phyloP scores from a whole-genome alignment of 768 basidiomycete species.

The Gautieria morchelliformis region DNA sequence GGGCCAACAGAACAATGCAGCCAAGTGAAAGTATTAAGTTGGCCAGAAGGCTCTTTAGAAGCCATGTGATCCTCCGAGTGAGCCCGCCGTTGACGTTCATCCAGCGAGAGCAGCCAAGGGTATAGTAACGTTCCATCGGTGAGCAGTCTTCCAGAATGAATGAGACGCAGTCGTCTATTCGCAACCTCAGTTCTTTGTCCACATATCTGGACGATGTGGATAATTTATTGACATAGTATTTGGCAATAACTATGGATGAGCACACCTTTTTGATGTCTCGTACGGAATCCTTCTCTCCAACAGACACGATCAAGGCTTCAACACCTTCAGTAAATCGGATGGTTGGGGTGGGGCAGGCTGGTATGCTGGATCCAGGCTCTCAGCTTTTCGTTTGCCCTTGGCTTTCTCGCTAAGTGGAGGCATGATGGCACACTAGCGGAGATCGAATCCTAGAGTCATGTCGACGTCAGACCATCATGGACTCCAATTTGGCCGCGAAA shows the following conservation, averaged over 20 bases:
- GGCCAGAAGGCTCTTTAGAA: constrained; percentile 11
- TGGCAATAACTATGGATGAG: neutral
- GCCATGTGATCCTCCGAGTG: constrained; percentile 12
- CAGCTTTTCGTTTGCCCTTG: constrained; percentile 70
- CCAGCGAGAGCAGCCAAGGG: constrained; percentile 48
- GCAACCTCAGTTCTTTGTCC: constrained; percentile 51
- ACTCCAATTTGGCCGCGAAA: neutral
- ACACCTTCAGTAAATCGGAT: constrained; percentile 86
- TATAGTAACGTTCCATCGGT: constrained; percentile 75
- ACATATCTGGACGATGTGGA: constrained; percentile 46
- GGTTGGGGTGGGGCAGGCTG: constrained; percentile 24
- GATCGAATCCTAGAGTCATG: neutral
- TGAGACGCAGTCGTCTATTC: constrained; percentile 68
- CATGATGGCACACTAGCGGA: constrained; percentile 19
- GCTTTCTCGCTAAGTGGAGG: constrained; percentile 66
- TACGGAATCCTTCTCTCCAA: constrained; percentile 58
- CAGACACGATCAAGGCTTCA: constrained; percentile 57
- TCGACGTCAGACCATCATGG: neutral
- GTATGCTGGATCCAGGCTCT: constrained; percentile 27
- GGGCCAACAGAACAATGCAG: constrained; percentile 91
- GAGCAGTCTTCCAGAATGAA: constrained; percentile 81
- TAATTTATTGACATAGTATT: neutral
- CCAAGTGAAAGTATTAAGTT: constrained; percentile 43
- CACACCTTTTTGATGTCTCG: constrained; percentile 71
- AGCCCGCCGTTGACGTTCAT: constrained; percentile 45